These are phyloP conservation scores for Xylaria flabelliformis DNA, from an alignment of 495 filamentous ascomycete genomes.

Conservation along the genomic window DNA sequence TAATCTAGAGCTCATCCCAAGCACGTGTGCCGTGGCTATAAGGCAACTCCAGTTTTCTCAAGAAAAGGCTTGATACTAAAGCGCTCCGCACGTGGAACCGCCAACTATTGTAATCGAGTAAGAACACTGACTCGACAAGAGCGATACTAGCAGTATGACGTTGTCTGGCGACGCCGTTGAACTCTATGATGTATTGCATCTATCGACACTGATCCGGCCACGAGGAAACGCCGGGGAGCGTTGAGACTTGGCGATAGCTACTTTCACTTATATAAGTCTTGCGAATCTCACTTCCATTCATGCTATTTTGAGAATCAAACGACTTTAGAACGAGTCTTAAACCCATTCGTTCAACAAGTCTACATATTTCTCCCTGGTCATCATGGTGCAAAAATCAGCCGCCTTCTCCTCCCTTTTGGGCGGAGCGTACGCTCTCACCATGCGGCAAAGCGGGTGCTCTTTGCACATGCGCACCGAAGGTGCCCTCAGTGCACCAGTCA, in stretches of 20 bases:
- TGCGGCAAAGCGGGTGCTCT: constrained; percentile 34
- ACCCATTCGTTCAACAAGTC: background rate
- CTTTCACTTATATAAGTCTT: background rate
- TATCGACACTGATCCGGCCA: background rate
- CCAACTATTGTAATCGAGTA: background rate
- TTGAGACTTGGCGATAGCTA: background rate
- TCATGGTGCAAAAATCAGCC: constrained; percentile 33
- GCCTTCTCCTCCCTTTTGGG: constrained; percentile 28
- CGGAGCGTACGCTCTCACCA: constrained; percentile 33
- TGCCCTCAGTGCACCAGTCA: constrained; percentile 30
- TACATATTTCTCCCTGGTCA: background rate
- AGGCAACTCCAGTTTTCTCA: background rate
- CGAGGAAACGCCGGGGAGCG: background rate
- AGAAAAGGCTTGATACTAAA: background rate
- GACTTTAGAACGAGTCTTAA: background rate
- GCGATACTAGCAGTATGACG: constrained; percentile 12
- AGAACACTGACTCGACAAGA: constrained; percentile 4
- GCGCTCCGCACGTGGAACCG: background rate
- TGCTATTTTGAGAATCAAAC: background rate
- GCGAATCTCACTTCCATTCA: background rate
- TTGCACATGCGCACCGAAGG: constrained; percentile 35
- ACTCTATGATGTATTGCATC: constrained; percentile 5
- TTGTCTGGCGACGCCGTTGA: constrained; percentile 11
- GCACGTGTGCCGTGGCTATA: constrained; percentile 8
- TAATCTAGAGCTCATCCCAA: background rate